Evolutionary conservation across 306 rosid genomes (phyloP), one percentile per base, ranked within the genome.

Genomic region (Rosa rugosa): DNA sequence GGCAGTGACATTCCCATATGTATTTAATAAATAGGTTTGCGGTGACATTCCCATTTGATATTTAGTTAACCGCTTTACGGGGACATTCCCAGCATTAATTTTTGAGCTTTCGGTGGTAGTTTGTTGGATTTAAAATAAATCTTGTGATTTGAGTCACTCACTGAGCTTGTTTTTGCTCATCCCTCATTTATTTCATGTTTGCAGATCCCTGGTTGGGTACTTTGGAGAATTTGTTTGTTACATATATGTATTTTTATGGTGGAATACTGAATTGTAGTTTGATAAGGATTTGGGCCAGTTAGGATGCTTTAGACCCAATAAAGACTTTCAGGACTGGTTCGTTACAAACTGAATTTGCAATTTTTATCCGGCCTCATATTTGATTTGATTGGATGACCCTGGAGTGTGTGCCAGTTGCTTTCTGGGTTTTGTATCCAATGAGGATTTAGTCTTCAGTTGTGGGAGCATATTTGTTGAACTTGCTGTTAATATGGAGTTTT

Each of bases 401-500:
- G 40, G 63, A 72, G 46, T 50, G 40, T 47, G 42, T 49, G 14
- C 45, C 31, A 17, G 46, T 73, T 56, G 31, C 23, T 73, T 73
- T 73, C 65, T 73, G 57, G 66, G 11, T 34, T 72, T 72, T 72
- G 22, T 59, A 13, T 73, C 41, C 56, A n/a, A 59, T 14, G 7
- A 59, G 14, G 11, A 10, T 13, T 42, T 59, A 42, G 9, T 42
- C 64, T 74, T 53, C 11, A 59, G 25, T 75, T 27, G 3, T 18
- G 34, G 47, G 47, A 46, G 10, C 27, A 45, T 45, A 5, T 11
- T 31, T 46, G 25, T 62, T 63, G 53, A 75, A 31, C 40, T 75
- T 36, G 45, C 60, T 46, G 34, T 54, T 65, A 18, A 62, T 69
- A 49, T 63, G 45, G 45, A 73, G 13, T 27, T 34, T 68, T 85